Base-by-base conservation (phyloP, 2,329 filamentous ascomycete species). In the Trichoderma sp. region DNA sequence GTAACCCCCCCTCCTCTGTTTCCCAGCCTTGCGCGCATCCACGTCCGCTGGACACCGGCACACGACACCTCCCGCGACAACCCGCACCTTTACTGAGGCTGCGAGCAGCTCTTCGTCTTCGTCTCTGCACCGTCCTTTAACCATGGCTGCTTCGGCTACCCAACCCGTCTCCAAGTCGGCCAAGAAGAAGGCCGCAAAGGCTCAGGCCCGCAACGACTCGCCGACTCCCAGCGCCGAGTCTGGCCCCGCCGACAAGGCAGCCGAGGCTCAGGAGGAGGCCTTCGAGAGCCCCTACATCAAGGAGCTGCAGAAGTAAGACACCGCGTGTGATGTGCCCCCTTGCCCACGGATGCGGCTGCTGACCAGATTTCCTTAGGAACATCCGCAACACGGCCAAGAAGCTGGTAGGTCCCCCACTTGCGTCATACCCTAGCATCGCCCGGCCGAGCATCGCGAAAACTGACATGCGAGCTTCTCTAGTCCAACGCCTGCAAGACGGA, bases 301-400 rank as follows among this genome's bases (percentile, higher is more conserved):
- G 75, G 94, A 98, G 76, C 83, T 98, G 57, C 88, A 94, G 75
- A 97, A 96, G 93, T 97, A 81, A 75, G 88, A 75, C 41, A 39
- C 47, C 43, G 55, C 43, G 39, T 21, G 45, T 39, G 30, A 9
- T 34, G 3, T 5, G 5, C 30, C 41, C 24, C 44, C 21, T 28
- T 44, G 41, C 6, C 50, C 19, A 26, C 15, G 41, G 28, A 24
- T 44, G 50, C 43, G 21, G 60, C 55, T 68, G 57, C 70, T 75
- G 64, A 75, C 59, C 30, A 15, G 21, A 14, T 9, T 15, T 14
- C 12, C 6, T 26, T 28, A 97, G 93, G 84, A 92, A 87, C 78
- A 91, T 97, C 72, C 93, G 94, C 74, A 96, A 95, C 78, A 81
- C 95, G 74, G 90, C 88, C 82, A 98, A 97, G 86, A 97, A 97